Base-by-base conservation (phyloP, 2,329 filamentous ascomycete genomes). In the Venturia nashicola region DNA sequence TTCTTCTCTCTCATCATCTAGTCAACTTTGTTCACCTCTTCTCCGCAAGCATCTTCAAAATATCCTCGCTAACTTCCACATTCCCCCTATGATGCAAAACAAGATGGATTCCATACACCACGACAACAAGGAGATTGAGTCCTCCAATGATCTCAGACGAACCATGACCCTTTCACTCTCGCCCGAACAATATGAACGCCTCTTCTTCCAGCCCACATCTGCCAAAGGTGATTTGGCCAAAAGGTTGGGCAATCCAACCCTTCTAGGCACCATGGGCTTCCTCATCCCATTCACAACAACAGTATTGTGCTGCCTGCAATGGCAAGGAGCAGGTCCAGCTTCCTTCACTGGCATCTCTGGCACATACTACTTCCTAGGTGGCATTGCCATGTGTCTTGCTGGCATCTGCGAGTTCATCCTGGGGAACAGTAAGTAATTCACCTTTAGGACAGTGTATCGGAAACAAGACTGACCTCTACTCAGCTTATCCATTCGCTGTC, bases 361-460 rank as follows among this genome's bases (percentile, higher is more conserved):
- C 34, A 67, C 69, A 54, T 71, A 71, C 57, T 70, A 69, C 59
- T 71, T 71, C 61, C 54, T 72, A 1, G 70, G 70, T 20, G 64
- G 57, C 16, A 67, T 71, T 55, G 67, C 66, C 9, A 70, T 72
- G 68, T 65, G 65, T 27, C 51, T 72, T 39, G 69, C 70, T 36
- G 70, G 68, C 12, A 63, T 71, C 39, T 65, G 64, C 32, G 70
- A 72, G 55, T 71, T 72, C 62, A 67, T 72, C 27, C 65, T 72
- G 12, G 70, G 68, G 39, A 69, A 70, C 65, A 69, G 68, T 69
- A 65, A 32, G 68, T 63, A 5, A 12, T 39, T 36, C 34, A 9
- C 32, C 39, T 1, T 42, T 12, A 12, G 11, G 4, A 7, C n/a
- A 16, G 7, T 1, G 12, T 14, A 36, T 6, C 11, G 3, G 6